Evolutionary conservation across 2,329 filamentous ascomycete species (phyloP).

Genomic region (Scedosporium minutisporum): DNA sequence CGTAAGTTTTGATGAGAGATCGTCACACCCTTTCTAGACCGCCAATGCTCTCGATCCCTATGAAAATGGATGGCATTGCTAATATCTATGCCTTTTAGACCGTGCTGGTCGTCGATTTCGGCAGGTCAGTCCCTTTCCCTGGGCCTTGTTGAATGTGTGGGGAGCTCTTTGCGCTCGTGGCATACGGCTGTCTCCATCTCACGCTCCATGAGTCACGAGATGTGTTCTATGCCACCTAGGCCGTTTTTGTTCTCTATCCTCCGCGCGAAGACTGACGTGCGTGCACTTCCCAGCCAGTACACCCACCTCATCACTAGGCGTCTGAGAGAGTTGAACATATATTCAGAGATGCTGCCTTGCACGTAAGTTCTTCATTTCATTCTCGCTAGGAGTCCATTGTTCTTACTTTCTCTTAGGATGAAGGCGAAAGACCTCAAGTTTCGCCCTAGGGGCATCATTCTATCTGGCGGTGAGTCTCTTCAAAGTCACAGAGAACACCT

Average conservation of each 20-base stretch:
- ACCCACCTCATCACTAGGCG: conserved; percentile 67
- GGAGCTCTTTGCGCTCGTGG: neutral
- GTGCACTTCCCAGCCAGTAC: conserved; percentile 37
- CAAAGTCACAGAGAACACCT: neutral
- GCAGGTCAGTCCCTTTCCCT: conserved; percentile 19
- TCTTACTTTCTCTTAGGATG: conserved; percentile 25
- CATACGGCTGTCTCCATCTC: neutral
- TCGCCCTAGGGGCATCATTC: conserved; percentile 75
- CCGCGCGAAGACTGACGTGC: neutral
- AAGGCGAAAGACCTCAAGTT: conserved; percentile 68
- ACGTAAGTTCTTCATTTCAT: conserved; percentile 27
- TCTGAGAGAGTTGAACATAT: conserved; percentile 70
- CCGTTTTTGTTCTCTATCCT: too few species aligned
- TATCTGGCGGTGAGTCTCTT: conserved; percentile 25
- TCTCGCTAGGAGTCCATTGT: neutral
- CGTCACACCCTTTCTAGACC: neutral
- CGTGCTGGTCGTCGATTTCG: conserved; percentile 64
- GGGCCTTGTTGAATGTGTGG: neutral
- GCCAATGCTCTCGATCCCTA: neutral
- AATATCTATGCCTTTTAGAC: conserved; percentile 34
- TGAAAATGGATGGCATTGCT: neutral
- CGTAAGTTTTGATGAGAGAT: conserved; percentile 14
- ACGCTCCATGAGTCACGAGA: neutral
- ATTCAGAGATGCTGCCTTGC: conserved; percentile 81
- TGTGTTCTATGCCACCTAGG: too few species aligned